Conservation (phyloP, 164 flowering plant species). For the Berberis thunbergii region DNA sequence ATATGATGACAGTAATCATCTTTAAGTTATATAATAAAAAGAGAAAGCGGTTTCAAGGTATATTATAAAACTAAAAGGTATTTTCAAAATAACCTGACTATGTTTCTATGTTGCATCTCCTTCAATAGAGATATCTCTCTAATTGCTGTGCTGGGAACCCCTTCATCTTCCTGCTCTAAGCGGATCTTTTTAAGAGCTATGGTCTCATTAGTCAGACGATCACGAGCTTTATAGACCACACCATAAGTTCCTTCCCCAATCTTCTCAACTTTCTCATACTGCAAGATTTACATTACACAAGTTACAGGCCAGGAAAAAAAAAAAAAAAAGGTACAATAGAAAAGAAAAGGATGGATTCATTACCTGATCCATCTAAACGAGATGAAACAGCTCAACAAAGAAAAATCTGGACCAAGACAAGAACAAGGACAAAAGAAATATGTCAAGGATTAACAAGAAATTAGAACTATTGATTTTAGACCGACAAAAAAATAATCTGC, state of each 20-base stretch:
- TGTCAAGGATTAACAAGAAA: too few relatives aligned
- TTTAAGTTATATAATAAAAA: neutral
- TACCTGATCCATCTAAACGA: slow-evolving; percentile 15
- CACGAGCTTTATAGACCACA: slow-evolving; percentile 94
- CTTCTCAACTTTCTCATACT: slow-evolving; percentile 97
- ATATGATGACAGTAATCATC: too few relatives aligned
- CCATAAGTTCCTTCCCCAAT: slow-evolving; percentile 97
- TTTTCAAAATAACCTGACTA: slow-evolving; percentile 49
- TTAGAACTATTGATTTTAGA: too few relatives aligned
- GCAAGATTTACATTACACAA: slow-evolving; percentile 2
- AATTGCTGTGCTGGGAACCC: slow-evolving; percentile 92
- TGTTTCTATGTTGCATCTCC: slow-evolving; percentile 94
- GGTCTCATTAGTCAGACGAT: slow-evolving; percentile 64
- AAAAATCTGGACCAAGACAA: too few relatives aligned
- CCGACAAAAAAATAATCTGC: too few relatives aligned
- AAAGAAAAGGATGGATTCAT: neutral
- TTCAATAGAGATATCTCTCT: slow-evolving; percentile 92
- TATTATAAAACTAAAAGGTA: neutral
- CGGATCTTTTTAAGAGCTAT: slow-evolving; percentile 92
- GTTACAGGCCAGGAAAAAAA: neutral
- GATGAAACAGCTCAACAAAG: neutral
- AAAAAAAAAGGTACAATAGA: neutral
- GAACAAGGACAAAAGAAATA: too few relatives aligned
- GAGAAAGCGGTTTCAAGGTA: neutral
- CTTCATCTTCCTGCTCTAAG: slow-evolving; percentile 95